These are phyloP conservation scores for Aspergillus glaucus DNA, from an alignment of 2,329 filamentous ascomycete genomes.

Conservation along the genomic window DNA sequence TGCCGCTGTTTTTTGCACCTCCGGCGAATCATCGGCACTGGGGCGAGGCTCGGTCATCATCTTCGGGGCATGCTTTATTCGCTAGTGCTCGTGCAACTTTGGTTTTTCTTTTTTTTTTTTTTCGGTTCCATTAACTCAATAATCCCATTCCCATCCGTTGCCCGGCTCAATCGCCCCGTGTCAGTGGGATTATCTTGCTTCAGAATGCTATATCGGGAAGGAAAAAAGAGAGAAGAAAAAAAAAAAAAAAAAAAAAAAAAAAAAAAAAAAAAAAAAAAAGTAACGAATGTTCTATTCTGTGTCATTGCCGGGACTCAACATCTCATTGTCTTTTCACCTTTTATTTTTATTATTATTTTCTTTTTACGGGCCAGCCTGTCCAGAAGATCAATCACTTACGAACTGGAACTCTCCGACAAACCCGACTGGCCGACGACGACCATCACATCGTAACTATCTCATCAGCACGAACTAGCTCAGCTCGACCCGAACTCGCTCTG, in stretches of 20 bases:
- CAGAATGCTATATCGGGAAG: not conserved
- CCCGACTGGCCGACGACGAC: too few relatives aligned
- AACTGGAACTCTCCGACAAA: not conserved
- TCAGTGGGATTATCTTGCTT: too few relatives aligned
- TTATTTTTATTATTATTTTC: not conserved
- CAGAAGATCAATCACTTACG: not conserved
- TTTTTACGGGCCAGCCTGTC: not conserved
- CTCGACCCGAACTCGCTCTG: too few relatives aligned
- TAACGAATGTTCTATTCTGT: not conserved
- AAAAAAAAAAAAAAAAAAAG: slow-evolving; percentile 3
- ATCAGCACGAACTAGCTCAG: too few relatives aligned
- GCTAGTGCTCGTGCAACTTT: not conserved
- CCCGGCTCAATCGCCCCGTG: too few relatives aligned
- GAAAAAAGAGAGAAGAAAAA: not conserved
- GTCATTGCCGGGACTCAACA: not conserved
- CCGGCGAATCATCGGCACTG: not conserved
- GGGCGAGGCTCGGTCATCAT: not conserved
- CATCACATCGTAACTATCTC: too few relatives aligned
- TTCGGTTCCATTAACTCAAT: not conserved
- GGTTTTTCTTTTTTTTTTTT: slow-evolving; percentile 2
- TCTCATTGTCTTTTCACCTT: not conserved
- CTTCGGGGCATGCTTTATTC: not conserved
- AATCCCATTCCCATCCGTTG: not conserved
- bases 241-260: slow-evolving; percentile 1
- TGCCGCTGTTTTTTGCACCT: slow-evolving; percentile 21